Evolutionary conservation across 2,329 filamentous ascomycete genomes (phyloP).

Genomic region (Ilyonectria mors-panacis): DNA sequence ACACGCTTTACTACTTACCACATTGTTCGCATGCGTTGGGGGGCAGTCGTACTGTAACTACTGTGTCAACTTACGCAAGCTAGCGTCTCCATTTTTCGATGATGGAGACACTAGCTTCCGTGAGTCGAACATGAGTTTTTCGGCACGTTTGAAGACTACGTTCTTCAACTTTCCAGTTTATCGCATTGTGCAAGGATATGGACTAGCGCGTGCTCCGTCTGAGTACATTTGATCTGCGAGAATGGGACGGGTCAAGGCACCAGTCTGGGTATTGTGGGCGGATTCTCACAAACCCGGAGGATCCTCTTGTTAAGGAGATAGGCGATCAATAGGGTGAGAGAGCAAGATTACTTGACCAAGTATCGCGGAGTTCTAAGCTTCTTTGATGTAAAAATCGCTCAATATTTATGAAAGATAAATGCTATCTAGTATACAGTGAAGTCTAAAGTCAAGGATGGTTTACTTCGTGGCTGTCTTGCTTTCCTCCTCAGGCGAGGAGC

Average conservation of each 20-base stretch:
- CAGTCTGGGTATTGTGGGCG: not conserved
- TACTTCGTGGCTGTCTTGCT: constrained; percentile 24
- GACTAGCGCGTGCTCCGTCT: not conserved
- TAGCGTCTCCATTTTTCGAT: no score
- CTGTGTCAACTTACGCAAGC: not conserved
- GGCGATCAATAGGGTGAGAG: not conserved
- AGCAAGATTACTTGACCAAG: not conserved
- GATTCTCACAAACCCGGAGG: not conserved
- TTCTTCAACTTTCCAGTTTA: not conserved
- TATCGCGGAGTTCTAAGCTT: constrained; percentile 2
- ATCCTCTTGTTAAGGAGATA: not conserved
- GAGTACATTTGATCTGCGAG: not conserved
- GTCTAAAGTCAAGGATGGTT: not conserved
- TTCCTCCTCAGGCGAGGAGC: constrained; percentile 18
- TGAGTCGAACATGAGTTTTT: not conserved
- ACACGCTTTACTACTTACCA: no score
- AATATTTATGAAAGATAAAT: constrained; percentile 1
- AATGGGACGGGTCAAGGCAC: not conserved
- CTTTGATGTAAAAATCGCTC: constrained; percentile 12
- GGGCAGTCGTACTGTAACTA: not conserved
- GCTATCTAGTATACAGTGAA: constrained; percentile 9
- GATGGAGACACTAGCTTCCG: no score
- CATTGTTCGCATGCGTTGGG: not conserved
- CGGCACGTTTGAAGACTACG: not conserved
- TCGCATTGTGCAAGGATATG: not conserved